phyloP scores from a whole-genome alignment of 2,329 filamentous ascomycete species.

The Cladorrhinum sp. region DNA sequence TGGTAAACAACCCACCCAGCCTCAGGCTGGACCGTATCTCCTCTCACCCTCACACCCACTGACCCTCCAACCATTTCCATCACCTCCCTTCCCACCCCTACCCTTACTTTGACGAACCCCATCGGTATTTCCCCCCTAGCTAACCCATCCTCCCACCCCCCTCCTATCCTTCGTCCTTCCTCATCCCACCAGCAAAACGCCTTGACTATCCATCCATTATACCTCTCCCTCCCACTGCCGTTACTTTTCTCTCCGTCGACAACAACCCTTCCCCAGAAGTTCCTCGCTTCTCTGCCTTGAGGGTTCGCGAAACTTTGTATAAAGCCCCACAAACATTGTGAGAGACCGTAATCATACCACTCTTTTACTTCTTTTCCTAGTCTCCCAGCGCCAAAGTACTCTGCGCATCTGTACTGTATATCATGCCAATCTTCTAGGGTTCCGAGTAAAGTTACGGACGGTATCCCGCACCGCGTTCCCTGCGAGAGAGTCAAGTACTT shows the following conservation, averaged over 20 bases:
- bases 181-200: conserved; percentile 35
- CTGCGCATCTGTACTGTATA: conserved; percentile 15
- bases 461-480: conserved; percentile 43
- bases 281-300: conserved; percentile 12
- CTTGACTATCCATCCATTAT: conserved; percentile 33
- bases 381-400: background rate
- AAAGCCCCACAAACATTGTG: conserved; percentile 30
- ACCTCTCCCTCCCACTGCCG: conserved; percentile 31
- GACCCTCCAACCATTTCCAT: conserved; percentile 34
- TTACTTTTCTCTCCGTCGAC: conserved; percentile 29
- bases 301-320: conserved; percentile 30
- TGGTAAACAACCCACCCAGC: conserved; percentile 34
- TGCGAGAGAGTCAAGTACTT: conserved; percentile 44
- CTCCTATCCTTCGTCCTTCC: conserved; percentile 17
- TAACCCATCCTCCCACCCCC: conserved; percentile 13
- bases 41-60: conserved; percentile 27
- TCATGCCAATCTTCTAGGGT: conserved; percentile 43
- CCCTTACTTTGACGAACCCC: conserved; percentile 31
- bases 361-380: background rate
- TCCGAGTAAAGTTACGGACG: conserved; percentile 50
- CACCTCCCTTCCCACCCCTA: conserved; percentile 27
- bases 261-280: conserved; percentile 31
- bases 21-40: conserved; percentile 32
- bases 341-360: conserved; percentile 22
- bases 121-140: conserved; percentile 30